Base-by-base conservation (phyloP, 345 rosid species). In the Zanthoxylum bungeanum region DNA sequence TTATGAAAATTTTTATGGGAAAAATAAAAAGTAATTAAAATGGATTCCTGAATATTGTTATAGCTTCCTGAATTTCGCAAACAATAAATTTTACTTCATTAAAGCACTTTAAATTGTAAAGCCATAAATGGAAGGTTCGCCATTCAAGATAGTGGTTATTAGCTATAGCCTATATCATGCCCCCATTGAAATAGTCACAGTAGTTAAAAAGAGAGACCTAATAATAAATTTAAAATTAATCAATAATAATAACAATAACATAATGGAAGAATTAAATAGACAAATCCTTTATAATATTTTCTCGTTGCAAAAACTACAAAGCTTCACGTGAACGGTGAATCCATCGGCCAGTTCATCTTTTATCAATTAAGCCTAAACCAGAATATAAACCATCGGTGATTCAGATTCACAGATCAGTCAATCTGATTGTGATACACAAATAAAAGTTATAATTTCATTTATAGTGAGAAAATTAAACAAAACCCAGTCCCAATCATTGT, bases 401-500 rank as follows among this genome's bases (percentile, higher is more conserved):
- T 12, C 60, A 14, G 49, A 4, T 44, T 44, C 19, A 44, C 49
- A 14, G 19, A 44, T 44, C 49, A 44, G 49, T 36, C 3, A 25
- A 22, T 16, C 14, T 9, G 30, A 58, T 58, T 16, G 0, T 4
- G 28, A n/a, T 21, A 9, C 28, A 21, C 8, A 3, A n/a, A 39
- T 33, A 56, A 68, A 11, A 72, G 51, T 1, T 4, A 24, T 3
- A 9, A 24, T 52, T 24, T 22, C n/a, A n/a, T 52, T 25, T 12
- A 56, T 17, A 44, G 0, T 0, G 49, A 14, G 49, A 1, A 44
- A 44, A 44, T 44, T 44, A 19, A 44, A 17, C 9, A 70, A 46
- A 60, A 22, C 42, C 4, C 8, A 76, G 68, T 75, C 68, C 77
- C 85, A 62, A 60, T 65, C 64, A 71, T 42, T 24, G 89, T 79